These are phyloP conservation scores for Arthrobotrys sphaeroides DNA, from an alignment of 2,329 filamentous ascomycete species.

Conservation along the genomic window DNA sequence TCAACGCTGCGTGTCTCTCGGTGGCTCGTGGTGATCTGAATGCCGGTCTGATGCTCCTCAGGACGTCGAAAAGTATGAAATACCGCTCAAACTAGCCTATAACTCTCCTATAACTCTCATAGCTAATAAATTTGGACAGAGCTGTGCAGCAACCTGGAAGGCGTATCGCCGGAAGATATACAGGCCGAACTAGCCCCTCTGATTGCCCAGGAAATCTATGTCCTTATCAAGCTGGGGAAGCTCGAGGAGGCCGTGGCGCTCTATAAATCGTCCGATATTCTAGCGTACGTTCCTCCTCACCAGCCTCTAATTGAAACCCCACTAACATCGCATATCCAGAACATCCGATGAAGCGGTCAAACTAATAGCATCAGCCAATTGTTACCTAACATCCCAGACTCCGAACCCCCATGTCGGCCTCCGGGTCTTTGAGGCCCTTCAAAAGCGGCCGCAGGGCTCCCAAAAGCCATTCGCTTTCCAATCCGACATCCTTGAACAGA, in stretches of 20 bases:
- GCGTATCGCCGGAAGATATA: constrained; percentile 78
- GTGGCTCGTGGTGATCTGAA: constrained; percentile 75
- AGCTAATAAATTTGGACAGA: constrained; percentile 60
- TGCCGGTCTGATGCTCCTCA: constrained; percentile 73
- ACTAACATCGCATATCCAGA: constrained; percentile 63
- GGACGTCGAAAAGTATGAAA: constrained; percentile 69
- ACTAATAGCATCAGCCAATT: constrained; percentile 71
- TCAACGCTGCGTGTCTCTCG: constrained; percentile 78
- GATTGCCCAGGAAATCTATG: constrained; percentile 77
- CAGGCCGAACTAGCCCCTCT: constrained; percentile 78
- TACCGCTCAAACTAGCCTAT: too few relatives aligned
- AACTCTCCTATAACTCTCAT: too few relatives aligned
- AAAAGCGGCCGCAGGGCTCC: constrained; percentile 56
- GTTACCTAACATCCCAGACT: constrained; percentile 63
- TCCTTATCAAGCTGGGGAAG: constrained; percentile 73
- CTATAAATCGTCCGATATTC: constrained; percentile 70
- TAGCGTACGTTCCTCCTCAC: constrained; percentile 67
- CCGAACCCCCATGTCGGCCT: constrained; percentile 75
- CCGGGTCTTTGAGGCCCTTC: constrained; percentile 67
- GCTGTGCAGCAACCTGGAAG: constrained; percentile 77
- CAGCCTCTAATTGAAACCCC: neutral
- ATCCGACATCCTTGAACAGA: constrained; percentile 69
- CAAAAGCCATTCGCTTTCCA: constrained; percentile 80
- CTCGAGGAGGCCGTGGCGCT: constrained; percentile 72
- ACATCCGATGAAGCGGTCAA: constrained; percentile 74